Evolutionary conservation across 2,329 filamentous ascomycete species (phyloP), one percentile per base, ranked within the genome.

Genomic region (Cytospora piceae): DNA sequence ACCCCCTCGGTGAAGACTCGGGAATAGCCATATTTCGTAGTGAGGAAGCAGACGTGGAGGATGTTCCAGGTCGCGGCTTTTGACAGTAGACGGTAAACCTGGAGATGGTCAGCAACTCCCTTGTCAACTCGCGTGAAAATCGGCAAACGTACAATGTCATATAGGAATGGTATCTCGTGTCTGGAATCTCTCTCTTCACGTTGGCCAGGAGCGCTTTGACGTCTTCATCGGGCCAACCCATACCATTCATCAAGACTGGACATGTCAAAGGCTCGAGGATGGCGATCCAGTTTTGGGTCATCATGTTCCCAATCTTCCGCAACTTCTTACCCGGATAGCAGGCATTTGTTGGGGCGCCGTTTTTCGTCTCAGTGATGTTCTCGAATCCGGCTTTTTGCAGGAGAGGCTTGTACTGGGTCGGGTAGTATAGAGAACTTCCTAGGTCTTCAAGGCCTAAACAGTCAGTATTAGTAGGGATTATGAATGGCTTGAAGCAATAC

Each of bases 391-490:
- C 61, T 22, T 69, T 69, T n/a, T 72, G 65, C 6, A 74, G 58
- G 34, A 72, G 53, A 14, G 64, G 51, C 60, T 69, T 72, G 57
- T 73, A 74, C 9, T 73, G 67, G 14, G 65, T 58, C 49, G 72
- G 69, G 55, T 74, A 74, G 39, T 72, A 67, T 34, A 76, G 68
- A n/a, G 75, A 74, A 57, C 70, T 74, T 11, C 76, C 76, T 34
- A 77, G 69, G 27, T 70, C 71, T 31, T 68, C 64, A 39, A 75
- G 69, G 37, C 73, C 72, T 70, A 22, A 55, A 52, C 27, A 57
- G 52, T 39, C 58, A 61, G 60, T 58, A 69, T 65, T 66, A 63
- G 37, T 58, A 58, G 55, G 58, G 64, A 55, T 52, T 58, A 24
- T 27, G 39, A 24, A 39, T 58, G 60, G 20, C 42, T 46, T 37